Evolutionary conservation across 2,329 filamentous ascomycete species (phyloP).

Genomic region (Pseudopithomyces maydicus): DNA sequence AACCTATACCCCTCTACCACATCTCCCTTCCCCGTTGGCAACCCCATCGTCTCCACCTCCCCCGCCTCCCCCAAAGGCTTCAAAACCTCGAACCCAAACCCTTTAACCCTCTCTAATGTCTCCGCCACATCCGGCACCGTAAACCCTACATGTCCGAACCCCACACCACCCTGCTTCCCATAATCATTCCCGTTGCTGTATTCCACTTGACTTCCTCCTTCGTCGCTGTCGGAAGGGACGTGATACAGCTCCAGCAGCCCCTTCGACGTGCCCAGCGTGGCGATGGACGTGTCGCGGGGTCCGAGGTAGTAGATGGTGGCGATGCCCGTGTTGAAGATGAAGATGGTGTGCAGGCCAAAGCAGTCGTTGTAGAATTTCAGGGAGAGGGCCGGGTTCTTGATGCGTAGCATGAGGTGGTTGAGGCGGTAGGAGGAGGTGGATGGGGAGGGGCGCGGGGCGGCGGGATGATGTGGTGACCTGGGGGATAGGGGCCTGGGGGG

Average conservation of each 20-base stretch:
- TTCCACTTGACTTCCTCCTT: too few species aligned
- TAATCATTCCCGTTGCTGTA: constrained; percentile 39
- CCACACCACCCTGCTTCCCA: constrained; percentile 16
- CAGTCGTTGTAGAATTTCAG: constrained; percentile 41
- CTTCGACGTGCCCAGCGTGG: constrained; percentile 25
- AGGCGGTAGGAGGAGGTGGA: constrained; percentile 31
- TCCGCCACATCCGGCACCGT: constrained; percentile 37
- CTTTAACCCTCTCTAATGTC: constrained; percentile 25
- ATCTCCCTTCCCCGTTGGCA: constrained; percentile 19
- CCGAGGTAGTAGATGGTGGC: constrained; percentile 44
- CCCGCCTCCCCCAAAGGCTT: constrained; percentile 36
- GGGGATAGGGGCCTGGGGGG: constrained; percentile 23
- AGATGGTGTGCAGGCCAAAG: constrained; percentile 40
- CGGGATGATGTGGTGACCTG: constrained; percentile 30
- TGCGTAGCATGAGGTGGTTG: constrained; percentile 43
- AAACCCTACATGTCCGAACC: constrained; percentile 44
- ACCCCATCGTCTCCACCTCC: constrained; percentile 27
- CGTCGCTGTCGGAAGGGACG: constrained; percentile 30
- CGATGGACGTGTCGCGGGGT: constrained; percentile 26
- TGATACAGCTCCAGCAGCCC: constrained; percentile 41
- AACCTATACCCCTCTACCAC: constrained; percentile 34
- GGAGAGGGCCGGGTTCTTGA: constrained; percentile 32
- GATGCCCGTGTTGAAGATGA: constrained; percentile 41
- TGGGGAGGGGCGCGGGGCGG: constrained; percentile 32
- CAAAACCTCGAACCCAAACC: constrained; percentile 30